Evolutionary conservation across 139 green algal species (phyloP).

Genomic region (Coelastrella sp.): DNA sequence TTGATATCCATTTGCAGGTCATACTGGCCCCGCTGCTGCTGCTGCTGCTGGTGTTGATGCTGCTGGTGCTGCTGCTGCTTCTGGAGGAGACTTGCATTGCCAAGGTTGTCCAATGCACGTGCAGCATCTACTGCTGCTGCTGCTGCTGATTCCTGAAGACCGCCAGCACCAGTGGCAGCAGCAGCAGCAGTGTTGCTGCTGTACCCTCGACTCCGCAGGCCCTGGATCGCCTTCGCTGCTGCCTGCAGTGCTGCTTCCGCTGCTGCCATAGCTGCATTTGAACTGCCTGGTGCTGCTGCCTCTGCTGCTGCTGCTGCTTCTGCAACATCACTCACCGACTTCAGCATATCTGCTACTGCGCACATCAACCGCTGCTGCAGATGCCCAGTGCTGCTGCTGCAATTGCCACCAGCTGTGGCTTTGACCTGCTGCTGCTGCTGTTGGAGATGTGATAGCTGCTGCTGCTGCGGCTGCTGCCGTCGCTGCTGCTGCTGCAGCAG

Average conservation of each 20-base stretch:
- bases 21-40: too few species aligned
- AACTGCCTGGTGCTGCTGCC: slow-evolving; percentile 5
- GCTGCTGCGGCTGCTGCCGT: neutral
- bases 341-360: slow-evolving; percentile 32
- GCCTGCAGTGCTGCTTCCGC: slow-evolving; percentile 34
- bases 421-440: slow-evolving; percentile 2
- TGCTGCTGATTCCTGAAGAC: neutral
- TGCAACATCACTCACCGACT: slow-evolving; percentile 33
- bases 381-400: neutral
- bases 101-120: neutral
- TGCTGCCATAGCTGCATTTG: slow-evolving; percentile 22
- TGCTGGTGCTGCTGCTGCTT: too few species aligned
- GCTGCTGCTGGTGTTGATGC: too few species aligned
- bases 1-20: neutral
- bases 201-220: neutral
- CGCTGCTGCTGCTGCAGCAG: slow-evolving; percentile 16
- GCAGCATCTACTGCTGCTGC: neutral
- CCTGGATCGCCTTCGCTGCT: slow-evolving; percentile 20
- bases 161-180: neutral
- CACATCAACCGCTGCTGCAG: slow-evolving; percentile 26
- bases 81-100: too few species aligned
- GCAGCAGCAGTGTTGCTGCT: neutral
- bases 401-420: neutral
- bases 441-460: neutral
- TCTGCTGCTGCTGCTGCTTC: slow-evolving; percentile 39